These are phyloP conservation scores for Boletellus deceptivus DNA, from an alignment of 1,284 basidiomycete genomes.

Conservation along the genomic window DNA sequence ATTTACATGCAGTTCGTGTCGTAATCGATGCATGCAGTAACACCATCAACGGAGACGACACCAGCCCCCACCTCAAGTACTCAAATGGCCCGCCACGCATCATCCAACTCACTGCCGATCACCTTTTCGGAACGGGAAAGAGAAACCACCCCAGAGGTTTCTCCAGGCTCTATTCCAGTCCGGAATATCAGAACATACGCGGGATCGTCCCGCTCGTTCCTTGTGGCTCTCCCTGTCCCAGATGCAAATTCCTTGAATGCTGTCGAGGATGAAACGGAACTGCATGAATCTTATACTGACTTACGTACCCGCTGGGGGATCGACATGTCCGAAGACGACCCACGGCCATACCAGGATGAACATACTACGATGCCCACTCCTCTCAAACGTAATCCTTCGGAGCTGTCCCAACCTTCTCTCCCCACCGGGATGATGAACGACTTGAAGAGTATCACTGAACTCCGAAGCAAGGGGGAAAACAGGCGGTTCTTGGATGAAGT, in stretches of 20 bases:
- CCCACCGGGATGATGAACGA: slow-evolving; percentile 66
- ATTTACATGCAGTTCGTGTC: neutral
- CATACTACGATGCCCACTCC: slow-evolving; percentile 5
- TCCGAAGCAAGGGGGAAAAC: slow-evolving; percentile 75
- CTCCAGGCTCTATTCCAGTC: slow-evolving; percentile 30
- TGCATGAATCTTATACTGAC: slow-evolving; percentile 66
- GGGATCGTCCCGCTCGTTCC: slow-evolving; percentile 71
- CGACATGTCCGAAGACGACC: slow-evolving; percentile 70
- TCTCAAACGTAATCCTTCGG: slow-evolving; percentile 28
- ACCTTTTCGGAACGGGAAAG: slow-evolving; percentile 13
- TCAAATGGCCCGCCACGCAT: slow-evolving; percentile 14
- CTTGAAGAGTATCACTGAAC: slow-evolving; percentile 74
- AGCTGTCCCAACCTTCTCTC: slow-evolving; percentile 29
- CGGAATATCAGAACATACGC: slow-evolving; percentile 63
- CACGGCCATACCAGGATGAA: slow-evolving; percentile 34
- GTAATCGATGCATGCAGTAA: slow-evolving; percentile 1
- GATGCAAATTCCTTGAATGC: slow-evolving; percentile 22
- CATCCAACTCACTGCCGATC: slow-evolving; percentile 18
- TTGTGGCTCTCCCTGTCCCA: slow-evolving; percentile 52
- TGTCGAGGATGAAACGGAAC: slow-evolving; percentile 44
- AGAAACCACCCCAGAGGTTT: slow-evolving; percentile 13
- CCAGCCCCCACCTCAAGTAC: slow-evolving; percentile 3
- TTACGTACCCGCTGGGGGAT: slow-evolving; percentile 71
- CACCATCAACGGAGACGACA: slow-evolving; percentile 1
- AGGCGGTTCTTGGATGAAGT: slow-evolving; percentile 76